A percentile compares a stretch with the other conserved stretches of the same genome.
Evolutionary conservation across 1,284 basidiomycete species (phyloP).

Genomic region (Athelia psychrophila): DNA sequence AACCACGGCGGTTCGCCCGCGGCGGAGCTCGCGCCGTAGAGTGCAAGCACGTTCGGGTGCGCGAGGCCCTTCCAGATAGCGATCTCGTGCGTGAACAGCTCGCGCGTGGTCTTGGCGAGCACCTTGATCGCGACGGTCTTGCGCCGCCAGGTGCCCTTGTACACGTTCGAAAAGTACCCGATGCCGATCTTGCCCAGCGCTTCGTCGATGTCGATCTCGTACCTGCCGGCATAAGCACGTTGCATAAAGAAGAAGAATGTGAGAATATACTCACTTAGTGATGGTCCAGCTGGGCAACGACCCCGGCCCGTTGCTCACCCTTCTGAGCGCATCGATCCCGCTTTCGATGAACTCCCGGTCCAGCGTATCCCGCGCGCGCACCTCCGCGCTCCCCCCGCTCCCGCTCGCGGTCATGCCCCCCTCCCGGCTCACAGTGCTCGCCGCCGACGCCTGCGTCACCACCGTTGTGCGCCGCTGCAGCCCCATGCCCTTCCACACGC

Average conservation of each 20-base stretch:
- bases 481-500: background rate
- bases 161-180: conserved; percentile 72
- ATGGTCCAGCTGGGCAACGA: conserved; percentile 72
- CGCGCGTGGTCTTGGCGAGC: conserved; percentile 42
- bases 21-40: conserved; percentile 61
- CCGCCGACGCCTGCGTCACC: background rate
- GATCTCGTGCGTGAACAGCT: conserved; percentile 49
- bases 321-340: conserved; percentile 47
- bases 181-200: conserved; percentile 40
- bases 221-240: conserved; percentile 30
- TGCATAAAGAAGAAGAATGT: conserved; percentile 1
- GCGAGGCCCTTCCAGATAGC: conserved; percentile 48
- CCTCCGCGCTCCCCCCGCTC: conserved; percentile 16
- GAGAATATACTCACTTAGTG: conserved; percentile 42
- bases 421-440: conserved; percentile 2
- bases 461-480: background rate
- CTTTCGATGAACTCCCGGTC: conserved; percentile 44
- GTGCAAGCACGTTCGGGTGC: conserved; percentile 51
- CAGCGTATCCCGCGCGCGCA: conserved; percentile 20
- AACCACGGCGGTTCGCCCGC: conserved; percentile 62
- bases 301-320: conserved; percentile 32
- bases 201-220: conserved; percentile 60
- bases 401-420: conserved; percentile 4
- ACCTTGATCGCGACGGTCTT: conserved; percentile 62
- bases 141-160: conserved; percentile 59